Conservation (phyloP, 768 basidiomycete genomes). For the Nevesoporus exiguus region DNA sequence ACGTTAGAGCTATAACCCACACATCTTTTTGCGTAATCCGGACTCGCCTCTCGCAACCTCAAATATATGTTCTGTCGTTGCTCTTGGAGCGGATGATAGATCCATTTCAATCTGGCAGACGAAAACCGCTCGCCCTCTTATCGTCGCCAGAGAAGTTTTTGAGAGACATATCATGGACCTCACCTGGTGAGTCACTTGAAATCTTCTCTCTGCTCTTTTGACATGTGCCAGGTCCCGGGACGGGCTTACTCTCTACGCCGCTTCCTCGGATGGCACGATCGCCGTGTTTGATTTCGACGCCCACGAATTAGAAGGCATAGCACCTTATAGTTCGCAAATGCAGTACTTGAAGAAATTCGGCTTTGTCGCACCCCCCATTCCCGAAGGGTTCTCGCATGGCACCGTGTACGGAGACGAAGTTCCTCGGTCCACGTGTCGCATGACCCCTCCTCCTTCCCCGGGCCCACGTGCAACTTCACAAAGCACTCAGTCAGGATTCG, state of each 20-base stretch:
- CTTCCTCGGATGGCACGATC: slow-evolving; percentile 93
- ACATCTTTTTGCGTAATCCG: slow-evolving; percentile 84
- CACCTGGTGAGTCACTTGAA: slow-evolving; percentile 66
- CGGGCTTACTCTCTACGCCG: slow-evolving; percentile 88
- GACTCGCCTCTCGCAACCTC: slow-evolving; percentile 63
- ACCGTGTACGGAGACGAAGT: slow-evolving; percentile 17
- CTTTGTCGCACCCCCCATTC: slow-evolving; percentile 63
- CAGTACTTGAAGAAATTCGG: slow-evolving; percentile 82
- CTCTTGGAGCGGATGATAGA: slow-evolving; percentile 90
- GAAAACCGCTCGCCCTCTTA: slow-evolving; percentile 82
- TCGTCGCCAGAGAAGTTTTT: slow-evolving; percentile 92
- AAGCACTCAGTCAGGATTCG: slow-evolving; percentile 41
- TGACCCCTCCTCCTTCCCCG: slow-evolving; percentile 52
- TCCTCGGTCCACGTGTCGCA: slow-evolving; percentile 28
- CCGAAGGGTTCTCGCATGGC: slow-evolving; percentile 67
- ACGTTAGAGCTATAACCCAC: slow-evolving; percentile 74
- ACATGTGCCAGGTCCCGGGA: slow-evolving; percentile 73
- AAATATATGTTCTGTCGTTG: slow-evolving; percentile 89
- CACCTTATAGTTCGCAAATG: slow-evolving; percentile 67
- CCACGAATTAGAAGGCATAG: slow-evolving; percentile 78
- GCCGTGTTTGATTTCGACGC: slow-evolving; percentile 82
- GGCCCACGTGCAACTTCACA: slow-evolving; percentile 30
- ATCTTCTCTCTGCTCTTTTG: neutral
- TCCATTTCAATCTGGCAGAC: slow-evolving; percentile 97
- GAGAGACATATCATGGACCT: slow-evolving; percentile 94